Percentiles rank a stretch among this genome's conserved stretches.
phyloP scores from a whole-genome alignment of 129 eudicot genomes.

The Flaveria trinervia region DNA sequence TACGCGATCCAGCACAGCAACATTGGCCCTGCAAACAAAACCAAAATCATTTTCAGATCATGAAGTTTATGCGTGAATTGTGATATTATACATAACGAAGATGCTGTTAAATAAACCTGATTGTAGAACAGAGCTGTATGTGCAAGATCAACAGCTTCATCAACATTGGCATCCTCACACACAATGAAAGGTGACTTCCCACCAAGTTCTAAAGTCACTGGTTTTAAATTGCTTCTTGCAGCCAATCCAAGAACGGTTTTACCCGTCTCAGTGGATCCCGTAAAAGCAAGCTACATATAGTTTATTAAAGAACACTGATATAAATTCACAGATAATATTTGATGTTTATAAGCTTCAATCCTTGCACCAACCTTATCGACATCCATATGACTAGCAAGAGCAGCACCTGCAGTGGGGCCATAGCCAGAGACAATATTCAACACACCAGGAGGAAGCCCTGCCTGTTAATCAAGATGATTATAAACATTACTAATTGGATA shows the following conservation, averaged over 20 bases:
- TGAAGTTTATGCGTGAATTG: not conserved
- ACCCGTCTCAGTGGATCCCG: slow-evolving; percentile 75
- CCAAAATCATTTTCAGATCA: not conserved
- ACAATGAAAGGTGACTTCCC: slow-evolving; percentile 62
- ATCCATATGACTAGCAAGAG: slow-evolving; percentile 89
- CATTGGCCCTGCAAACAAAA: slow-evolving; percentile 53
- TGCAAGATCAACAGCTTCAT: slow-evolving; percentile 55
- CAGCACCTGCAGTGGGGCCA: slow-evolving; percentile 86
- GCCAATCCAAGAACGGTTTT: slow-evolving; percentile 66
- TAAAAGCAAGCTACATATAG: slow-evolving; percentile 68
- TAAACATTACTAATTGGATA: not conserved
- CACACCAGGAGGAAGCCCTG: slow-evolving; percentile 87
- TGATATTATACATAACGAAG: not conserved
- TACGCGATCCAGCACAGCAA: slow-evolving; percentile 63
- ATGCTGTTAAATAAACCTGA: slow-evolving; percentile 37
- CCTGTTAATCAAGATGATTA: slow-evolving; percentile 41
- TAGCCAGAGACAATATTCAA: slow-evolving; percentile 71
- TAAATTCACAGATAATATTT: not conserved
- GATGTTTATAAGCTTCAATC: not conserved
- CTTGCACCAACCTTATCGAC: slow-evolving; percentile 67
- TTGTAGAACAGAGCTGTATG: slow-evolving; percentile 54
- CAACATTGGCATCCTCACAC: slow-evolving; percentile 57
- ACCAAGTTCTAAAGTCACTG: slow-evolving; percentile 75
- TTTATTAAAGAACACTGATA: slow-evolving; percentile 3
- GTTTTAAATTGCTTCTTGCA: slow-evolving; percentile 81